Evolutionary conservation across 495 filamentous ascomycete genomes (phyloP).

Genomic region (Aspergillus egyptiacus): DNA sequence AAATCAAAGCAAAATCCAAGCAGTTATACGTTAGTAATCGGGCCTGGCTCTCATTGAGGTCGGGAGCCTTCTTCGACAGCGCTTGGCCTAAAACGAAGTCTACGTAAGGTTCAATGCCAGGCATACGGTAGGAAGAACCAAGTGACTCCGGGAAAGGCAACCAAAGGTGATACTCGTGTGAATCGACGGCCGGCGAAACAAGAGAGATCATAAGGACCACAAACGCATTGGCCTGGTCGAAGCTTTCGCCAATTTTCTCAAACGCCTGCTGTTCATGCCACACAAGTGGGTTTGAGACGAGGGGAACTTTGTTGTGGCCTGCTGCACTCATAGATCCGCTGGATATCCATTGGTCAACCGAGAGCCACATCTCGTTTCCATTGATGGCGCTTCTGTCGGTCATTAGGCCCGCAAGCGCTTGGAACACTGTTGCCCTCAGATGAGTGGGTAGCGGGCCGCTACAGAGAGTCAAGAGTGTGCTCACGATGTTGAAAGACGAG

Average conservation of each 20-base stretch:
- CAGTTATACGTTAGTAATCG: constrained; percentile 68
- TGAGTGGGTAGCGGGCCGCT: constrained; percentile 62
- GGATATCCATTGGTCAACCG: constrained; percentile 66
- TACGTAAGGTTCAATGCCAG: constrained; percentile 85
- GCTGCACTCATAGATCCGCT: constrained; percentile 42
- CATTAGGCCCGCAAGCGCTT: constrained; percentile 60
- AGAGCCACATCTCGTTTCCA: constrained; percentile 62
- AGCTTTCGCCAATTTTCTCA: constrained; percentile 57
- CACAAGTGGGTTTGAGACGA: constrained; percentile 33
- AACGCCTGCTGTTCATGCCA: constrained; percentile 50
- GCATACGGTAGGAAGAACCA: constrained; percentile 69
- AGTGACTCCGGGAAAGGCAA: constrained; percentile 83
- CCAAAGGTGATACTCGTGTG: constrained; percentile 47
- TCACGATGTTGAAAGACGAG: constrained; percentile 54
- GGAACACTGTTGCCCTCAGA: constrained; percentile 71
- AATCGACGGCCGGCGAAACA: constrained; percentile 52
- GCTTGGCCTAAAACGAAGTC: constrained; percentile 80
- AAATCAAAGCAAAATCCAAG: constrained; percentile 68
- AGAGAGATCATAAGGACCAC: constrained; percentile 65
- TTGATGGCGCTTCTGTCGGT: constrained; percentile 54
- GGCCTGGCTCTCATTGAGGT: constrained; percentile 54
- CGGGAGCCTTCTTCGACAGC: constrained; percentile 55
- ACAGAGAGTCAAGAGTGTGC: constrained; percentile 62
- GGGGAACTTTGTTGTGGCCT: constrained; percentile 30
- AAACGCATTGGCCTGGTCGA: constrained; percentile 79